Conservation (phyloP, 2,329 filamentous ascomycete species). For the Apiospora aurea region DNA sequence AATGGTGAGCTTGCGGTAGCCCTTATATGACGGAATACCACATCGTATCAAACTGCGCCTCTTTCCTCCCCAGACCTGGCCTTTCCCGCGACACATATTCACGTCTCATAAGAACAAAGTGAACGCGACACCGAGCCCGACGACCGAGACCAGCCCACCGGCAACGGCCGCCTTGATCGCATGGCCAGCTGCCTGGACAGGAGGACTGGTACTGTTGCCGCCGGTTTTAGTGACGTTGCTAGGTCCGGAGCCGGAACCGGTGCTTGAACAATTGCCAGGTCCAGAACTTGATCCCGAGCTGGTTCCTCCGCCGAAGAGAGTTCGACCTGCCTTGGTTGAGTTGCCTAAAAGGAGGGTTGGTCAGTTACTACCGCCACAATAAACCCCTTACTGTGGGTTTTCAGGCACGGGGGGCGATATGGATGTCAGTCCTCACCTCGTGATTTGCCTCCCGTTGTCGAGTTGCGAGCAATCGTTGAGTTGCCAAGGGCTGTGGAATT, state of each 20-base stretch:
- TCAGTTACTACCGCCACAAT: neutral
- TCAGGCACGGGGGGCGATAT: neutral
- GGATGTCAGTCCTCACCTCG: neutral
- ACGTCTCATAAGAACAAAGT: constrained; percentile 11
- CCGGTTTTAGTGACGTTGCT: neutral
- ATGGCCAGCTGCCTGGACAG: neutral
- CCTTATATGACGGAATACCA: neutral
- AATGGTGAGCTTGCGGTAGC: neutral
- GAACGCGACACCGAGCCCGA: constrained; percentile 26
- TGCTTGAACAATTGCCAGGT: neutral
- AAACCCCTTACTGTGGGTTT: neutral
- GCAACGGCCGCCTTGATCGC: neutral
- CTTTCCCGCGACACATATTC: neutral
- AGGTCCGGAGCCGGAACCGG: neutral
- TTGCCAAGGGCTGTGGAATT: neutral
- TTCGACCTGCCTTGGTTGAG: neutral
- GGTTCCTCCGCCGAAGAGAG: no score
- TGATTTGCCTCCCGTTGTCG: neutral
- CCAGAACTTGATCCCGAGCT: neutral
- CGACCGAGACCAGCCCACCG: constrained; percentile 25
- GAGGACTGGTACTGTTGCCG: neutral
- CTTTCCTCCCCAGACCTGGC: neutral
- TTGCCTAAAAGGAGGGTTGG: neutral
- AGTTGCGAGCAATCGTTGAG: neutral
- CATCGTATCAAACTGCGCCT: neutral